Conservation (phyloP, 2,329 filamentous ascomycete genomes). For the Fusarium clavum region DNA sequence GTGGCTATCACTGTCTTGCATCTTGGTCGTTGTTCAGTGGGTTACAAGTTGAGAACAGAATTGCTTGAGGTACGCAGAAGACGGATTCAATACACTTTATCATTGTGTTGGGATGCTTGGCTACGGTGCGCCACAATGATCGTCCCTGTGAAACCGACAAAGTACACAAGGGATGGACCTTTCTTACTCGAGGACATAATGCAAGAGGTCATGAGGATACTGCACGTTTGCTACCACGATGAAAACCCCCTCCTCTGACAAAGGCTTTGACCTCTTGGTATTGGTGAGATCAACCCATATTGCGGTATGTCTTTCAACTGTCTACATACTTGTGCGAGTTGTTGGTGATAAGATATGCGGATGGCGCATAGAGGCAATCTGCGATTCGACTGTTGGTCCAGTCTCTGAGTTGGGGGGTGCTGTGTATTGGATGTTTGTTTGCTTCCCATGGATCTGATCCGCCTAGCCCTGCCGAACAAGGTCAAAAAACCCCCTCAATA, state of each 20-base stretch:
- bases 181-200: constrained; percentile 17
- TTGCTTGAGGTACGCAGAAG: constrained; percentile 2
- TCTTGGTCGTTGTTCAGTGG: constrained; percentile 12
- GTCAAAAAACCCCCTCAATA: constrained; percentile 5
- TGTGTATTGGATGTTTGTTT: constrained; percentile 34
- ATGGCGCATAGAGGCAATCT: constrained; percentile 29
- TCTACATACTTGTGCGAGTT: constrained; percentile 29
- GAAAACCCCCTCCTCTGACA: constrained; percentile 22
- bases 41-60: neutral
- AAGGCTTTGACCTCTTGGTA: constrained; percentile 3
- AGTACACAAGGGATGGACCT: constrained; percentile 20
- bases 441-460: constrained; percentile 24
- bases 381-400: constrained; percentile 39
- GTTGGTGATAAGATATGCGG: constrained; percentile 42
- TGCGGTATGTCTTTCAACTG: constrained; percentile 22
- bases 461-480: constrained; percentile 21
- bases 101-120: constrained; percentile 22
- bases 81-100: constrained; percentile 34
- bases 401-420: constrained; percentile 16
- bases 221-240: constrained; percentile 26
- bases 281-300: constrained; percentile 13
- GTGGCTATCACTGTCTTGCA: constrained; percentile 43
- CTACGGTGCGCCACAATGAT: constrained; percentile 24
- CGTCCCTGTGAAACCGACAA: constrained; percentile 36
- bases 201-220: constrained; percentile 34